Percentiles rank a stretch among this genome's conserved stretches.
These are phyloP conservation scores for Cladosporium sp. DNA, from an alignment of 2,329 filamentous ascomycete species.

Conservation along the genomic window DNA sequence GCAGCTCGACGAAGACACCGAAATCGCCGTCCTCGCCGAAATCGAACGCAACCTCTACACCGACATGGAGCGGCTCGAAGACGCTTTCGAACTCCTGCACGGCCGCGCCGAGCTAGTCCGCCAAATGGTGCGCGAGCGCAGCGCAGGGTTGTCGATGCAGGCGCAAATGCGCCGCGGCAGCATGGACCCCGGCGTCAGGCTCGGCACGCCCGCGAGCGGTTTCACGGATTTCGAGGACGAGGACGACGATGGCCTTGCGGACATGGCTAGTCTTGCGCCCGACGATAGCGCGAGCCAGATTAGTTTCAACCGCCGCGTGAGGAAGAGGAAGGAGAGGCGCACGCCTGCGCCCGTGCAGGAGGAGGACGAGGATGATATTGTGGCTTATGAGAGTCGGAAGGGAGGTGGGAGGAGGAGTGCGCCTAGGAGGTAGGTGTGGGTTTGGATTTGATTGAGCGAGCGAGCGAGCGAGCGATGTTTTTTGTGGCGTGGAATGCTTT, in stretches of 20 bases:
- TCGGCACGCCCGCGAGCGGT: slow-evolving; percentile 38
- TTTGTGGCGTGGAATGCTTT: no score
- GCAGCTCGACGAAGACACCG: slow-evolving; percentile 88
- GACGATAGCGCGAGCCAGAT: slow-evolving; percentile 82
- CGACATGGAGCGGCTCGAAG: slow-evolving; percentile 91
- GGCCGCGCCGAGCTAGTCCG: slow-evolving; percentile 77
- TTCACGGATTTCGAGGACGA: slow-evolving; percentile 31
- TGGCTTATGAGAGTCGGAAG: slow-evolving; percentile 3
- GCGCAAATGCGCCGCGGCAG: slow-evolving; percentile 55
- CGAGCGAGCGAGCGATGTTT: no score
- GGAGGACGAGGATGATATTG: slow-evolving; percentile 48
- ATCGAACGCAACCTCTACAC: slow-evolving; percentile 89
- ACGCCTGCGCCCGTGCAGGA: slow-evolving; percentile 71
- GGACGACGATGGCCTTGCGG: slow-evolving; percentile 33
- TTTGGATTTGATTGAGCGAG: no score
- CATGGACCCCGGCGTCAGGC: slow-evolving; percentile 38
- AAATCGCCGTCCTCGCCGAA: slow-evolving; percentile 84
- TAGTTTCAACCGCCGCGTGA: slow-evolving; percentile 62
- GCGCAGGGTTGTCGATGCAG: slow-evolving; percentile 69
- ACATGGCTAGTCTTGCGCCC: slow-evolving; percentile 56
- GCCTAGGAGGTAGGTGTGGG: slow-evolving; percentile 6
- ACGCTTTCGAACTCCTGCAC: slow-evolving; percentile 91
- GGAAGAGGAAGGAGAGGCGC: slow-evolving; percentile 65
- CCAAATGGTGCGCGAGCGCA: slow-evolving; percentile 72
- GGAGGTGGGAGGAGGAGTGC: slow-evolving; percentile 10